Conservation (phyloP, 805 yeast genomes). For the Metschnikowia kunwiensis region DNA sequence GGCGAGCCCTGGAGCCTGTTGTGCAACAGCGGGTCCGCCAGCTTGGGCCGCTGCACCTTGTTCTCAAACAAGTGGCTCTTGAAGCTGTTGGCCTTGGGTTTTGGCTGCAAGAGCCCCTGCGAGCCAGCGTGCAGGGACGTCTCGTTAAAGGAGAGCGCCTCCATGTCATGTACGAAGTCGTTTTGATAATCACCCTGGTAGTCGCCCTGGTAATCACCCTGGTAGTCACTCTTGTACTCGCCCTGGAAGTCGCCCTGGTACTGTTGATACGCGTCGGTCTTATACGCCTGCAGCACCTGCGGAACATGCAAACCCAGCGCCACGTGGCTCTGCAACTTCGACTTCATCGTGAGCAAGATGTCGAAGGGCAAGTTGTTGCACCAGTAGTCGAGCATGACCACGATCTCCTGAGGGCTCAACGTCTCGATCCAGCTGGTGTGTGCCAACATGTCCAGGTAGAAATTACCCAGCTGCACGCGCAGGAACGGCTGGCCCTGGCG, state of each 20-base stretch:
- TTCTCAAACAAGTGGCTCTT: constrained; percentile 18
- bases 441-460: constrained; percentile 45
- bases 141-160: constrained; percentile 14
- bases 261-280: constrained; percentile 8
- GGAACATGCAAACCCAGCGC: constrained; percentile 13
- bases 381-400: constrained; percentile 53
- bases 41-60: constrained; percentile 21
- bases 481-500: constrained; percentile 11
- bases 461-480: constrained; percentile 9
- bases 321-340: constrained; percentile 43
- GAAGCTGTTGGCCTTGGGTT: constrained; percentile 19
- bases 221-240: too few relatives aligned
- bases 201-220: too few relatives aligned
- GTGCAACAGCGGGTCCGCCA: constrained; percentile 21
- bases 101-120: constrained; percentile 15
- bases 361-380: constrained; percentile 51
- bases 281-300: constrained; percentile 12
- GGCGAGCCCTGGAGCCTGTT: constrained; percentile 9
- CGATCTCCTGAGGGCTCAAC: constrained; percentile 49
- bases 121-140: neutral
- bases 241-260: too few relatives aligned
- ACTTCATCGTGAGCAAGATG: constrained; percentile 46
- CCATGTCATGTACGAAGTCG: constrained; percentile 16
- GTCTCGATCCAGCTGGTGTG: constrained; percentile 32
- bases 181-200: too few relatives aligned